Evolutionary conservation across 768 basidiomycete genomes (phyloP), one percentile per base, ranked within the genome.

Genomic region (Panus rudis): DNA sequence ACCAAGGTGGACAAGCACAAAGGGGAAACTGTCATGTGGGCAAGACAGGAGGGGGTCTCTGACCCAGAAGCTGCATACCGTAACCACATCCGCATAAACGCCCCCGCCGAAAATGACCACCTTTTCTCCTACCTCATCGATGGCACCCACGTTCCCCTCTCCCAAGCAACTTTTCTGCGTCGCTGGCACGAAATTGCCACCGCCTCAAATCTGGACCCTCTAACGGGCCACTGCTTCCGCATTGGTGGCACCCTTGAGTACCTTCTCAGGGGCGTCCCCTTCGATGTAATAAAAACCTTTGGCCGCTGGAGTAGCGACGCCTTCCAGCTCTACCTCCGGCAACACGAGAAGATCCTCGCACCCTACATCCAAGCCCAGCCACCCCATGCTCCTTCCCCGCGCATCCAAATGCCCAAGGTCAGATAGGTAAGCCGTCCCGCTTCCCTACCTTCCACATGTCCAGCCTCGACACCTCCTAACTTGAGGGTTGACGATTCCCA

Each of bases 1-100:
- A 60, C 64, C 0, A 68, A 70, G 41, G 20, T 50, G 64, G n/a
- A 48, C 57, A 2, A 34, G 65, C 20, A 61, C 58, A n/a, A 52
- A 37, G 3, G n/a, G n/a, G n/a, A n/a, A n/a, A n/a, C n/a, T 8
- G 6, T 35, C 8, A 16, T 6, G 10, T 35, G n/a, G n/a, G 33
- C 33, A 35, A 14, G 16, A 35, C 22, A 41, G 4, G 25, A 24
- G 11, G 49, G 50, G 19, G 34, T 43, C 4, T 27, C 46, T 19
- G 14, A n/a, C 21, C 31, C 32, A 5, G 22, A 23, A 10, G 6
- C 24, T 22, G 42, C 28, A 19, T 8, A 28, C 23, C 4, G 6
- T 32, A 8, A 43, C 21, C 42, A 32, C 23, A 24, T 20, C n/a
- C 17, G 14, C 11, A 17, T 14, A 10, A 35, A 21, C 42, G 35